Percentiles rank a stretch among this genome's conserved stretches.
Conservation (phyloP, 2,329 filamentous ascomycete species). For the Penicillium freii region DNA sequence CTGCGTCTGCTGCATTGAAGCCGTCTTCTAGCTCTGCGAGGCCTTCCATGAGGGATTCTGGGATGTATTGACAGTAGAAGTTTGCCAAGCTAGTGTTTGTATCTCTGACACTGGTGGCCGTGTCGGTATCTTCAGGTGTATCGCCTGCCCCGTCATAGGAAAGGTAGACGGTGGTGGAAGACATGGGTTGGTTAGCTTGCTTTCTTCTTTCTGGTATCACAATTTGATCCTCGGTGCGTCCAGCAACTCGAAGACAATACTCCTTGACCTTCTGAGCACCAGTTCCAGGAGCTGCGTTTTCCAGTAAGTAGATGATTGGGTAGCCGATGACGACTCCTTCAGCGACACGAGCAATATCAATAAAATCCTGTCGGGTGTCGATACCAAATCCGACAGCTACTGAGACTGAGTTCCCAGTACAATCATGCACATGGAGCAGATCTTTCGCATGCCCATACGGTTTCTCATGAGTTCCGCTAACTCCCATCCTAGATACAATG, state of each 20-base stretch:
- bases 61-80: slow-evolving; percentile 93
- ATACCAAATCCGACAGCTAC: slow-evolving; percentile 92
- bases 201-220: slow-evolving; percentile 46
- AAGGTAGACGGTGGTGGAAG: slow-evolving; percentile 47
- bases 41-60: slow-evolving; percentile 95
- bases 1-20: slow-evolving; percentile 79
- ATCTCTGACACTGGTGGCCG: too few relatives aligned
- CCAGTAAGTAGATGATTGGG: slow-evolving; percentile 79
- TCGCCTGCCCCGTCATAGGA: background rate
- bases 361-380: slow-evolving; percentile 86
- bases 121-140: background rate
- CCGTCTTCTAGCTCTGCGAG: slow-evolving; percentile 81
- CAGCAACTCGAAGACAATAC: slow-evolving; percentile 72
- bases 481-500: slow-evolving; percentile 90
- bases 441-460: slow-evolving; percentile 75
- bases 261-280: slow-evolving; percentile 70
- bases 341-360: slow-evolving; percentile 73
- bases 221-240: slow-evolving; percentile 45
- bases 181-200: slow-evolving; percentile 31
- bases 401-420: slow-evolving; percentile 73
- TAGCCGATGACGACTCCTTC: slow-evolving; percentile 94
- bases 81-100: slow-evolving; percentile 68
- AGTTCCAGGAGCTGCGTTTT: slow-evolving; percentile 61
- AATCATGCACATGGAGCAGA: slow-evolving; percentile 78
- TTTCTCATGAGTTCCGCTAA: slow-evolving; percentile 82